These are phyloP conservation scores for Salix dunnii DNA, from an alignment of 345 rosid genomes.

Conservation along the genomic window DNA sequence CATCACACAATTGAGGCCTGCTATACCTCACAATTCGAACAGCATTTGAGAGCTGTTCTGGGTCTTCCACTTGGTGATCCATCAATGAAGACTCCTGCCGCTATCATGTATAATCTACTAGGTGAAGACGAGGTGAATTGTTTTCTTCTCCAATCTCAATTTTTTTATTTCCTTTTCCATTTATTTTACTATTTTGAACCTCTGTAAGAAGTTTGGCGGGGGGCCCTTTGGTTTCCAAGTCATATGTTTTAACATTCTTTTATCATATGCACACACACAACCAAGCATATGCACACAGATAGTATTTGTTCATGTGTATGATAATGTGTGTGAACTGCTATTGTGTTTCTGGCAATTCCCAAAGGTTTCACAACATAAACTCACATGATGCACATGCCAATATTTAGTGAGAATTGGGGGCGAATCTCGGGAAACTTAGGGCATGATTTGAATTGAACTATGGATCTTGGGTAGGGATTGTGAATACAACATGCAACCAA, in stretches of 20 bases:
- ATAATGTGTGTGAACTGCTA: not conserved
- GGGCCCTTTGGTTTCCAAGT: not conserved
- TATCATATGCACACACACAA: not conserved
- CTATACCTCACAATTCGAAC: constrained; percentile 91
- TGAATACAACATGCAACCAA: not conserved
- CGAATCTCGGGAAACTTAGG: not conserved
- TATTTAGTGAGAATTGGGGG: not conserved
- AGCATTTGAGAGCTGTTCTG: constrained; percentile 82
- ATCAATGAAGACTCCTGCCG: constrained; percentile 87
- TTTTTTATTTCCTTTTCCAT: not conserved
- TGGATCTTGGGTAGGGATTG: not conserved
- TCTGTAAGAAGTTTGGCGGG: not conserved
- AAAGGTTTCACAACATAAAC: not conserved
- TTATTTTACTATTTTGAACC: not conserved
- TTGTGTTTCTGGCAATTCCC: not conserved
- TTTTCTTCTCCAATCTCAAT: not conserved
- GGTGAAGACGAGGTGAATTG: constrained; percentile 83
- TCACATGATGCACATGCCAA: not conserved
- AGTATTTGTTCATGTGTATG: not conserved
- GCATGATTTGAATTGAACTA: not conserved
- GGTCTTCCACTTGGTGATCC: constrained; percentile 99
- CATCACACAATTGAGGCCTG: constrained; percentile 96
- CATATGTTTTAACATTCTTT: not conserved
- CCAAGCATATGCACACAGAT: not conserved
- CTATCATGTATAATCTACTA: constrained; percentile 82